A percentile compares a stretch with the other conserved stretches of the same genome.
Conservation (phyloP, 345 rosid species). For the Nephelium lappaceum region DNA sequence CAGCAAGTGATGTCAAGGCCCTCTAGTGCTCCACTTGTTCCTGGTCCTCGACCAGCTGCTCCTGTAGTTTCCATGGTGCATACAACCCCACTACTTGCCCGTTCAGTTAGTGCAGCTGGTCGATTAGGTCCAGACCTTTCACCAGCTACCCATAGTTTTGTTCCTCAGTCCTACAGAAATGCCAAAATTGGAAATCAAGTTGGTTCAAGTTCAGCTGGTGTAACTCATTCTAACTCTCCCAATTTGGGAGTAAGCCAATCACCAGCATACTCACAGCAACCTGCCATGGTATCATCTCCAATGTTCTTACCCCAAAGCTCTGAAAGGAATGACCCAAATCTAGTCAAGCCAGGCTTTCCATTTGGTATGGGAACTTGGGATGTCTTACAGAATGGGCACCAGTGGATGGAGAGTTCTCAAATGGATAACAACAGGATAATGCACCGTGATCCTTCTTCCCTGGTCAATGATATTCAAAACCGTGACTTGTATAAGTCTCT, state of each 20-base stretch:
- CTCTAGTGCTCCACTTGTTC: constrained; percentile 83
- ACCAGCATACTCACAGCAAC: constrained; percentile 44
- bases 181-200: constrained; percentile 72
- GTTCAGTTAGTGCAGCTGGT: constrained; percentile 85
- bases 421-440: constrained; percentile 39
- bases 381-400: constrained; percentile 49
- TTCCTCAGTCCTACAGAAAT: constrained; percentile 78
- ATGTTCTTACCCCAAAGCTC: constrained; percentile 44
- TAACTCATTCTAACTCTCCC: constrained; percentile 46
- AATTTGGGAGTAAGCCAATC: constrained; percentile 52
- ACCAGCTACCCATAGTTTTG: constrained; percentile 49
- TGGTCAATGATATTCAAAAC: constrained; percentile 37
- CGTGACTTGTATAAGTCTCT: constrained; percentile 36
- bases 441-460: constrained; percentile 35
- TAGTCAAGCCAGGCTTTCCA: constrained; percentile 52
- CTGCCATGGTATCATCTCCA: constrained; percentile 51
- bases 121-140: constrained; percentile 71
- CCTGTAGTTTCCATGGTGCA: constrained; percentile 62
- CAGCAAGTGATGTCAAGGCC: constrained; percentile 75
- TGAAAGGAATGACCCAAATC: constrained; percentile 47
- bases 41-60: constrained; percentile 53
- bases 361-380: constrained; percentile 52
- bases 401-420: constrained; percentile 61
- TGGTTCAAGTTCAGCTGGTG: constrained; percentile 57
- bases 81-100: constrained; percentile 62